Base-by-base conservation (phyloP, 805 yeast genomes). In the Candida hungchunana region DNA sequence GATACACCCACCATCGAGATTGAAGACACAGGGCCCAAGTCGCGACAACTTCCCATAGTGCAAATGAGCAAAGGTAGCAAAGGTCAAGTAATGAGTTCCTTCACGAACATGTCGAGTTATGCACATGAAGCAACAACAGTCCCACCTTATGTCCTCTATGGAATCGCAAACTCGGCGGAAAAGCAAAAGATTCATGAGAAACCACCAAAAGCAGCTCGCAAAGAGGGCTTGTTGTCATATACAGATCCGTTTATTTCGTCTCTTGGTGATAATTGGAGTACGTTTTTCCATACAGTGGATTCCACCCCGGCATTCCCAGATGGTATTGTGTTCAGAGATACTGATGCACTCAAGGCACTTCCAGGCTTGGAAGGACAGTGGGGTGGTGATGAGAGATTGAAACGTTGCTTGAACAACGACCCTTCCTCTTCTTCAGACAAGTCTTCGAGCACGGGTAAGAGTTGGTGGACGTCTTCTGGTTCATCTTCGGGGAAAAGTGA, bases 301-400 rank as follows among this genome's bases (percentile, higher is more conserved):
- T 58, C 65, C 21, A 73, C 75, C 3, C 62, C 63, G 6, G 59
- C 69, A 6, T 51, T 41, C 34, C 46, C 56, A 2, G 49, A 50
- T 24, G 57, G 56, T 12, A 42, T 50, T 1, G 35, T 51, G 30
- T 34, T 36, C 15, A 32, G 36, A 11, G 58, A 55, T 29, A 11
- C 16, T 9, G 53, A 52, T 20, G 53, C 51, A 4, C 34, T 48
- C 16, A 55, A 53, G 14, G 42, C 47, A 37, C 60, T 62, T 21
- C 61, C 65, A 4, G 71, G 69, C 37, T 56, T 77, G 34, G 65
- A 70, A 28, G 69, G 71, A 1, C 61, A 68, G 15, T 84, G 93
- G 93, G 79, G 79, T 23, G 94, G 94, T 26, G 85, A 72, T 38
- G 73, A 73, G 37, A 59, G 88, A 40, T 62, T 84, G 42, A 69